A percentile compares a stretch with the other conserved stretches of the same genome.
These are phyloP conservation scores for Globisporangium orthogonon DNA, from an alignment of 352 stramenopile species.

Conservation along the genomic window DNA sequence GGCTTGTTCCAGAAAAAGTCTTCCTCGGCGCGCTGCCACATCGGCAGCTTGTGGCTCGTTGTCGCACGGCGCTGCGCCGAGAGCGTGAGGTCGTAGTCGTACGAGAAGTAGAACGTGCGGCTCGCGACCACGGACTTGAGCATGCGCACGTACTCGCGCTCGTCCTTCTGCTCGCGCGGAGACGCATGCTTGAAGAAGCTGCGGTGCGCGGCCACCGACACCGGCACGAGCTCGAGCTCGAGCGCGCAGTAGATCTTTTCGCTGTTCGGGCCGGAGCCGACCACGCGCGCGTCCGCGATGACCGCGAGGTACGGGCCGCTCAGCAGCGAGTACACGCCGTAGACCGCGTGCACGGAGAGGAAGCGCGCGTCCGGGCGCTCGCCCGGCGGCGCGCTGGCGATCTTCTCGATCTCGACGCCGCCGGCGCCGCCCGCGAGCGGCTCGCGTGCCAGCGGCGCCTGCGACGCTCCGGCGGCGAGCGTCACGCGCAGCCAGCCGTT, in stretches of 20 bases:
- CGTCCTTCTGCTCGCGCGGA: constrained; percentile 46
- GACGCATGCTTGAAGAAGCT: constrained; percentile 54
- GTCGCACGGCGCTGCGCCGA: constrained; percentile 41
- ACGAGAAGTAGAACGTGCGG: constrained; percentile 65
- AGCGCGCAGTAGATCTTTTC: constrained; percentile 62
- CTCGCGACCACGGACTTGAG: constrained; percentile 34
- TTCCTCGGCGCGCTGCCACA: constrained; percentile 65
- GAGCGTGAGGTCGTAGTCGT: constrained; percentile 62
- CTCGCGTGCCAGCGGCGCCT: not conserved
- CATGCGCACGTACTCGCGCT: constrained; percentile 54
- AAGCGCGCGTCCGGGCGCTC: constrained; percentile 26
- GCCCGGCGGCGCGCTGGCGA: constrained; percentile 36
- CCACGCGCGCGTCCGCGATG: constrained; percentile 50
- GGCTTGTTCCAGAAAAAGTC: constrained; percentile 93
- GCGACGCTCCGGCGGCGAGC: constrained; percentile 6
- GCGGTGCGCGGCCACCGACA: constrained; percentile 35
- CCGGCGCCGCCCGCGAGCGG: constrained; percentile 4
- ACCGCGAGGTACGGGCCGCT: constrained; percentile 50
- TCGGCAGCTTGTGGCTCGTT: constrained; percentile 21
- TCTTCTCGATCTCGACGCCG: constrained; percentile 34
- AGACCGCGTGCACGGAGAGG: constrained; percentile 42
- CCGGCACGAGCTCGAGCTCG: constrained; percentile 40
- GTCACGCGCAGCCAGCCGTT: constrained; percentile 55
- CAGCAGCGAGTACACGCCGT: constrained; percentile 59
- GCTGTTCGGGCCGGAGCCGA: constrained; percentile 44